Conservation (phyloP, 192 early-diverging fungal species). For the Funneliformis mosseae region DNA sequence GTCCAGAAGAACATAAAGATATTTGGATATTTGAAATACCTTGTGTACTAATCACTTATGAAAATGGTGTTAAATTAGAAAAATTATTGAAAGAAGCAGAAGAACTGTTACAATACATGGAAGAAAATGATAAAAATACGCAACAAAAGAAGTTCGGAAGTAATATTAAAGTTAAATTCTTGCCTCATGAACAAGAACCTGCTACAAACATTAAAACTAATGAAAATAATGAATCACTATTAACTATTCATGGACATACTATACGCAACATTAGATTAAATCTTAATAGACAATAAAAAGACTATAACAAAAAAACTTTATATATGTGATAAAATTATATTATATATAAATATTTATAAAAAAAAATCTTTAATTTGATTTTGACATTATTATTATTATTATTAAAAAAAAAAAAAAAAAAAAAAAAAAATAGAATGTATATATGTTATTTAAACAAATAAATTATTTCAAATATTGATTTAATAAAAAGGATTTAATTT, state of each 20-base stretch:
- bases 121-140: neutral
- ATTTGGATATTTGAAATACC: neutral
- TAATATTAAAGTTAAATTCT: neutral
- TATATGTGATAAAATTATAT: too few species aligned
- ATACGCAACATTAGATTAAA: constrained; percentile 33
- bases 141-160: neutral
- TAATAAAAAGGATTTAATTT: too few species aligned
- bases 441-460: too few species aligned
- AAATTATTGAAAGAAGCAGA: neutral
- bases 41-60: constrained; percentile 22
- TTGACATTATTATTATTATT: too few species aligned
- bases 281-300: constrained; percentile 12
- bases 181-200: neutral
- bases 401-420: too few species aligned
- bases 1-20: neutral
- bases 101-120: too few species aligned
- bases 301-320: neutral
- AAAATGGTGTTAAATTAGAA: constrained; percentile 22
- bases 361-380: too few species aligned
- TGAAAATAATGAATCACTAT: neutral
- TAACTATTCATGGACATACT: constrained; percentile 28
- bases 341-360: too few species aligned
- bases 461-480: too few species aligned
- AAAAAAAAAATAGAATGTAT: too few species aligned
- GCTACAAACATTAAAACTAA: constrained; percentile 13